These are phyloP conservation scores for Cucurbita pepo DNA, from an alignment of 306 rosid species.

Conservation along the genomic window DNA sequence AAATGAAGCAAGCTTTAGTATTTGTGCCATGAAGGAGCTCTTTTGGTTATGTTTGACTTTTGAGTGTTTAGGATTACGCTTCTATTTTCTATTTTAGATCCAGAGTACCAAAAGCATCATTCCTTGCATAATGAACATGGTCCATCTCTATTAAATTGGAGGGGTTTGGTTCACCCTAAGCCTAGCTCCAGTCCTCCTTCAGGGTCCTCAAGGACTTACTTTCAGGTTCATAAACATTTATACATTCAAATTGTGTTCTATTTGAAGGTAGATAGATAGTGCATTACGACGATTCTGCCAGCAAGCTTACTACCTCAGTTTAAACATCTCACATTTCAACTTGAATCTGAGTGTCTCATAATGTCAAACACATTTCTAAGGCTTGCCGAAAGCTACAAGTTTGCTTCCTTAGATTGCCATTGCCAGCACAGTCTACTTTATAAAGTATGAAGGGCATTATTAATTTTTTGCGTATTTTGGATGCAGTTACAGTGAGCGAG, in stretches of 20 bases:
- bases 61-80: not conserved
- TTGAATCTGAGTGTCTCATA: not conserved
- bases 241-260: not conserved
- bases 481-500: constrained; percentile 60
- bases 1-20: not conserved
- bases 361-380: not conserved
- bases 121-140: not conserved
- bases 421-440: not conserved
- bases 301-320: not conserved
- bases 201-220: not conserved
- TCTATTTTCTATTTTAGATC: not conserved
- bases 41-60: not conserved
- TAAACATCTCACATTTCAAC: not conserved
- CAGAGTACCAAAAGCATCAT: not conserved
- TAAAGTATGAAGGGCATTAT: not conserved
- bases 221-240: not conserved
- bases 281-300: not conserved
- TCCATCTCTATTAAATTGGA: not conserved
- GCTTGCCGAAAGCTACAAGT: not conserved
- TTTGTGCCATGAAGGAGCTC: not conserved
- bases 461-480: not conserved
- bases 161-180: not conserved
- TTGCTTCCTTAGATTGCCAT: too few relatives aligned
- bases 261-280: not conserved
- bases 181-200: not conserved